Evolutionary conservation across 352 stramenopile genomes (phyloP), one percentile per base, ranked within the genome.

Genomic region (Nannochloropsis limnetica): DNA sequence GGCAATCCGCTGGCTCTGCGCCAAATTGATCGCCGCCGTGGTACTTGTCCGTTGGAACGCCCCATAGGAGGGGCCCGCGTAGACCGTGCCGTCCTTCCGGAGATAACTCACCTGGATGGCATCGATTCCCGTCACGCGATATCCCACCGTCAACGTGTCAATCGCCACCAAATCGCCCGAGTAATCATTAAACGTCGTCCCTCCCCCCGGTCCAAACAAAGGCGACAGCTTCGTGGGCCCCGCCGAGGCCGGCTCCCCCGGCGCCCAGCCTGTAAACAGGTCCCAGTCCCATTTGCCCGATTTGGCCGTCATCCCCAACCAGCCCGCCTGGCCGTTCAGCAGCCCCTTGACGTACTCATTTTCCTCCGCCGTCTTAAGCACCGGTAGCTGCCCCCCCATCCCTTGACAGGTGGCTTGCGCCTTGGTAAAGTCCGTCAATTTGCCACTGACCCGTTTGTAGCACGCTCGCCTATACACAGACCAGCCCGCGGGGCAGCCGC

Each of bases 301-400:
- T 67, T 67, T 67, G 44, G 44, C 44, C n/a, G 44, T 67, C 44
- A 67, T 67, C n/a, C 44, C 44, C n/a, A 67, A 67, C 44, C 44
- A 67, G 44, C 44, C 44, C 0, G 44, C 44, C n/a, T 67, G 44
- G 11, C 44, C 44, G 44, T 67, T 67, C 44, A 67, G n/a, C 14
- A 67, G 44, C 11, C 44, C n/a, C n/a, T 20, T 67, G 44, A 67
- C 44, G 0, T n/a, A 67, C 11, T 67, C 44, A 20, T 67, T 67
- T 67, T 67, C 44, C 11, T 67, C 44, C 0, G n/a, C 44, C 44
- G 44, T 67, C 44, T 67, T 67, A 0, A 67, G 44, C 44, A 67
- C n/a, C 14, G 44, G 44, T n/a, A 67, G 44, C 14, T 67, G 14
- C 11, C 44, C 44, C 0, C 44, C 44, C 44, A 67, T 67, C 14